A percentile compares a stretch with the other conserved stretches of the same genome.
Evolutionary conservation across 1,284 basidiomycete genomes (phyloP).

Genomic region (Marasmius sp.): DNA sequence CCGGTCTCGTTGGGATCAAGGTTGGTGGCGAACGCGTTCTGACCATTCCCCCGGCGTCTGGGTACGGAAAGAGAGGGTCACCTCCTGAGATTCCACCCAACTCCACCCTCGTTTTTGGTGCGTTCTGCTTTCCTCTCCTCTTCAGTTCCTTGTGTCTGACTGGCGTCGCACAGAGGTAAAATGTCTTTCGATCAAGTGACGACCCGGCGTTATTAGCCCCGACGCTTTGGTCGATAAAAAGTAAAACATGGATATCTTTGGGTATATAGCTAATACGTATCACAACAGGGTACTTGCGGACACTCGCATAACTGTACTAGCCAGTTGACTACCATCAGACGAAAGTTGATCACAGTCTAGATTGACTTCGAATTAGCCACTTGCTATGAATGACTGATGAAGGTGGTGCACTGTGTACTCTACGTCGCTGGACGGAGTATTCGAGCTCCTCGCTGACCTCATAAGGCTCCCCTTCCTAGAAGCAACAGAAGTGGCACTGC

Average conservation of each 20-base stretch:
- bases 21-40: conserved; percentile 88
- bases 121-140: conserved; percentile 24
- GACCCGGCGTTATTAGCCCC: neutral
- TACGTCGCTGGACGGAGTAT: no score
- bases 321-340: no score
- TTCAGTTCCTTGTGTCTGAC: conserved; percentile 14
- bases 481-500: no score
- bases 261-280: neutral
- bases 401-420: no score
- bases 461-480: no score
- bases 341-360: no score
- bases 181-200: conserved; percentile 65
- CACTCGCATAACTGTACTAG: no score
- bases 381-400: no score
- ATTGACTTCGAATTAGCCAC: no score
- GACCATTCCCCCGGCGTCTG: conserved; percentile 72
- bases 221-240: neutral
- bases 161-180: conserved; percentile 61
- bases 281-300: no score
- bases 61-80: conserved; percentile 61
- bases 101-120: conserved; percentile 74
- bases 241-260: neutral
- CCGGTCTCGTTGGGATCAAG: conserved; percentile 90
- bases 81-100: conserved; percentile 57
- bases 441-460: no score